Conservation (phyloP, 1,139 yeast species). For the Yamadazyma taylorii region DNA sequence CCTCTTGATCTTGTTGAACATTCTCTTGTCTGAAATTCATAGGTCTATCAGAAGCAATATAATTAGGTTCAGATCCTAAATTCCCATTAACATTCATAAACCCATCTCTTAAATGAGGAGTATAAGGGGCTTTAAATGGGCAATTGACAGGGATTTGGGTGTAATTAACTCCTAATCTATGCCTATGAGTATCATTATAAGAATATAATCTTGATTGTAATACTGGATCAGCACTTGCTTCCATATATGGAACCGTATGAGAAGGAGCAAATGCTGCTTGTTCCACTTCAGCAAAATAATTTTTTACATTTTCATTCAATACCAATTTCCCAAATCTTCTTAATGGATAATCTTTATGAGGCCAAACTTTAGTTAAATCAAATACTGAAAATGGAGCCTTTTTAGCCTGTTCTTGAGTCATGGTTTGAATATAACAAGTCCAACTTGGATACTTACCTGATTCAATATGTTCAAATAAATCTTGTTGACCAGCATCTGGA, state of each 20-base stretch:
- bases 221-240: constrained; percentile 79
- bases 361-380: constrained; percentile 72
- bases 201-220: constrained; percentile 79
- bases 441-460: constrained; percentile 54
- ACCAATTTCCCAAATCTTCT: constrained; percentile 64
- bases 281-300: constrained; percentile 73
- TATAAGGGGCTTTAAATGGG: constrained; percentile 42
- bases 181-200: constrained; percentile 72
- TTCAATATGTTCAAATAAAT: constrained; percentile 52
- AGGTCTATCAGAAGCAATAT: constrained; percentile 56
- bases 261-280: constrained; percentile 78
- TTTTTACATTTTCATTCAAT: constrained; percentile 62
- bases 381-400: constrained; percentile 56
- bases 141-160: constrained; percentile 68
- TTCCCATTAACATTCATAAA: constrained; percentile 76
- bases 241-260: constrained; percentile 75
- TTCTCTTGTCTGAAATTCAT: constrained; percentile 44
- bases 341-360: constrained; percentile 66
- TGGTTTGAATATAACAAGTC: constrained; percentile 59
- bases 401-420: constrained; percentile 60
- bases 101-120: constrained; percentile 78
- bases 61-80: constrained; percentile 77
- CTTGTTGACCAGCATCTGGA: constrained; percentile 59
- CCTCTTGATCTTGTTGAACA: constrained; percentile 69
- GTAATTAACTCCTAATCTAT: constrained; percentile 59